Percentiles rank a stretch among this genome's conserved stretches.
Evolutionary conservation across 345 rosid species (phyloP).

Genomic region (Corymbia maculata): DNA sequence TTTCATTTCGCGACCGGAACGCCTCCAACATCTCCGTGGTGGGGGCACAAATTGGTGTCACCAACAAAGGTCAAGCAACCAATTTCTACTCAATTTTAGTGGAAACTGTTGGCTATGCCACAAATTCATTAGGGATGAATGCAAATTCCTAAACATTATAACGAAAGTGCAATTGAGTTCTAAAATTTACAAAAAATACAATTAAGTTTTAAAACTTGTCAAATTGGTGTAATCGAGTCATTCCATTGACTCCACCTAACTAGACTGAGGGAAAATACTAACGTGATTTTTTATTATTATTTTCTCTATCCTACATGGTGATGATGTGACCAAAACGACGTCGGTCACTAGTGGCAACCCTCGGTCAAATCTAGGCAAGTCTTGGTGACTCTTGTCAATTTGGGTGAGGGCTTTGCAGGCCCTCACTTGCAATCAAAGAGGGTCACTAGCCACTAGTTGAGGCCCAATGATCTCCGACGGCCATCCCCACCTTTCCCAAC

Average conservation of each 20-base stretch:
- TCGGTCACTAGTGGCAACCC: not conserved
- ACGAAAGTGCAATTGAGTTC: not conserved
- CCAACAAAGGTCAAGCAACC: not conserved
- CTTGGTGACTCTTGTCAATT: fast-evolving
- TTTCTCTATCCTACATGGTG: not conserved
- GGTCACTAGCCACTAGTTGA: fast-evolving
- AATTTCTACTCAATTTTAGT: not conserved
- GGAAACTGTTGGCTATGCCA: fast-evolving
- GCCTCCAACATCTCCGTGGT: not conserved
- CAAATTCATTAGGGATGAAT: not conserved
- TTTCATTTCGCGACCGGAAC: not conserved
- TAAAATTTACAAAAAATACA: too few species aligned
- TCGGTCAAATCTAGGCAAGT: too few species aligned
- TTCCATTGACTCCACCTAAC: too few species aligned
- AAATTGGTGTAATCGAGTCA: too few species aligned
- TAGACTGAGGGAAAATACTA: not conserved
- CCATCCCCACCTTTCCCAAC: too few species aligned
- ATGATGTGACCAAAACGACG: not conserved
- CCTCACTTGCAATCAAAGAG: fast-evolving
- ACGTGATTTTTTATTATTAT: fast-evolving
- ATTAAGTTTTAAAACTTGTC: fast-evolving
- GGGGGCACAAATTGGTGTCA: not conserved
- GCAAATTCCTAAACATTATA: not conserved
- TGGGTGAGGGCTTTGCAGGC: not conserved
- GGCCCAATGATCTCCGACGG: not conserved